These are phyloP conservation scores for Calonectria pteridis DNA, from an alignment of 2,329 filamentous ascomycete genomes.

Conservation along the genomic window DNA sequence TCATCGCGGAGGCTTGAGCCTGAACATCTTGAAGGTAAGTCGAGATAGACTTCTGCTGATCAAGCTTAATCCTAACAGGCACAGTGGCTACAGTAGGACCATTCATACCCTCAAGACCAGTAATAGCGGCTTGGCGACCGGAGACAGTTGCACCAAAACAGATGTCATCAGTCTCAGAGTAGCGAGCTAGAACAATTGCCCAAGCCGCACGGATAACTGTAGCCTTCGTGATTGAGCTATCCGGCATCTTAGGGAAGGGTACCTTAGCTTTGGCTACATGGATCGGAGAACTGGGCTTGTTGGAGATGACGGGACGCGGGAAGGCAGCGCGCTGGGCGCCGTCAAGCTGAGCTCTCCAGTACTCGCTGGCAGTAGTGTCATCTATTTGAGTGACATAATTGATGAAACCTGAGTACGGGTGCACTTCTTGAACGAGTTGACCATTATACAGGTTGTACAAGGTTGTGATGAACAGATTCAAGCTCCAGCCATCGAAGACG, in stretches of 20 bases:
- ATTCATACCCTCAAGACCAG: constrained; percentile 33
- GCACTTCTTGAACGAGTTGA: background rate
- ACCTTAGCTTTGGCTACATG: background rate
- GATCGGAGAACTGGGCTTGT: background rate
- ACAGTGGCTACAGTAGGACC: constrained; percentile 50
- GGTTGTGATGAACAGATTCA: background rate
- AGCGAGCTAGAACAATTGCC: constrained; percentile 6
- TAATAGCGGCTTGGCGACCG: constrained; percentile 27
- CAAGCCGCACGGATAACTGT: constrained; percentile 6
- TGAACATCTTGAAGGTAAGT: constrained; percentile 55
- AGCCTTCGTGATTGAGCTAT: background rate
- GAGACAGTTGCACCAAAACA: constrained; percentile 1
- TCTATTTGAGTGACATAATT: background rate
- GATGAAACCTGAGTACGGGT: constrained; percentile 2
- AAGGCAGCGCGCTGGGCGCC: background rate
- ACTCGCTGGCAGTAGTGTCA: background rate
- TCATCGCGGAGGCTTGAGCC: constrained; percentile 25
- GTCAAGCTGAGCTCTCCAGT: background rate
- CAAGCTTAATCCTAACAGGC: constrained; percentile 34
- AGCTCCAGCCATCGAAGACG: constrained; percentile 38
- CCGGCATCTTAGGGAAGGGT: background rate
- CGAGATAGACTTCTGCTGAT: constrained; percentile 45
- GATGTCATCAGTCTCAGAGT: constrained; percentile 7
- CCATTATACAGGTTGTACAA: background rate
- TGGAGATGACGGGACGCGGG: background rate